Evolutionary conservation across 305 asterid genomes (phyloP), one percentile per base, ranked within the genome.

Genomic region (Fraxinus sp.): DNA sequence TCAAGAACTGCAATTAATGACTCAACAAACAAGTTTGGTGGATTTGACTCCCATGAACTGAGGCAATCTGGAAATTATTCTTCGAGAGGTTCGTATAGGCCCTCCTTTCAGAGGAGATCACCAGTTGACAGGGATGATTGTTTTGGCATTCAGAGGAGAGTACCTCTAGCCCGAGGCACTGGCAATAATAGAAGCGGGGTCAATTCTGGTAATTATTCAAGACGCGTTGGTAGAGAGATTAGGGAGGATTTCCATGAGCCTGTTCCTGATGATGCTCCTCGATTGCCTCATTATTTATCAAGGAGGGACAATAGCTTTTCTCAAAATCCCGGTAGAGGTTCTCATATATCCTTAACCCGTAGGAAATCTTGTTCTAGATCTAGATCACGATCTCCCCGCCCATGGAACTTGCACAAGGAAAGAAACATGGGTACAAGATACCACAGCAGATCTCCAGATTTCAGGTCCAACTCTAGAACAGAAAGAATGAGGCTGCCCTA

Each of bases 331-430:
- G 87, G 81, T 75, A 91, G 92, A 86, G 86, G 68, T 68, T 75
- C 77, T 62, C 92, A 80, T 57, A 82, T 84, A 75, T 55, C 86
- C 39, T 41, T 80, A 16, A 79, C 88, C 5, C 84, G 87, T 18
- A 88, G 90, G 84, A 92, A 88, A 84, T 94, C 96, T 32, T 92
- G 93, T 14, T 95, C 97, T 35, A 90, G 96, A 89, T 95, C 99
- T 10, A 90, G 95, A 88, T 80, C 97, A 0, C 95, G 91, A n/a
- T 92, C 98, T 35, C 98, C 97, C 43, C 86, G 86, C 82, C 79
- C 82, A 8, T 95, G 97, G 98, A 90, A 87, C 36, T 80, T 91
- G n/a, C 91, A 86, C 11, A 90, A 92, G 85, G 93, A 88, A 43
- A 86, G 92, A 8, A 84, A 85, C 77, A 30, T 87, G 36, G 84